Conservation (phyloP, 345 rosid species). For the Citrus maxima region DNA sequence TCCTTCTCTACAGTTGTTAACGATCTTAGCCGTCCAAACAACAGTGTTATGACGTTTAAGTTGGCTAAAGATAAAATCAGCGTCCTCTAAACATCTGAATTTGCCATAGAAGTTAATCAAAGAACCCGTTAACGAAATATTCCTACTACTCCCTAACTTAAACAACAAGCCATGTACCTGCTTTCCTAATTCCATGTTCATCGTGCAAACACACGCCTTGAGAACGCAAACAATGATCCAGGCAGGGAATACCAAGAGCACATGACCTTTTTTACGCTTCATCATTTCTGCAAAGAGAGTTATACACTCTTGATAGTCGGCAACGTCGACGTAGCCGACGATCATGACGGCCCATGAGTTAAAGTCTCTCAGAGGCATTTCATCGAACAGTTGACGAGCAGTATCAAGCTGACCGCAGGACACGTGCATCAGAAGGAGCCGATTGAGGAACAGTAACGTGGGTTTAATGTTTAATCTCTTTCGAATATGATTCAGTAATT, state of each 20-base stretch:
- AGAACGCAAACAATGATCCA: conserved; percentile 45
- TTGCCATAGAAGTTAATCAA: conserved; percentile 59
- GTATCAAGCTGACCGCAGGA: conserved; percentile 41
- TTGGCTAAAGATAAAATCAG: conserved; percentile 38
- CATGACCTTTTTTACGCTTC: not conserved
- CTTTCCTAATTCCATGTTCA: conserved; percentile 52
- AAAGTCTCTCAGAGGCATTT: conserved; percentile 50
- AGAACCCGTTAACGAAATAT: conserved; percentile 32
- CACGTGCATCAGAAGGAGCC: conserved; percentile 44
- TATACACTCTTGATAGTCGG: conserved; percentile 39
- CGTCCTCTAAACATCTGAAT: conserved; percentile 38
- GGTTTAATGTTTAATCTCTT: conserved; percentile 29
- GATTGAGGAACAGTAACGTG: conserved; percentile 33
- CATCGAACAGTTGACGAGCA: conserved; percentile 62
- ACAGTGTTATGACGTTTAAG: conserved; percentile 23
- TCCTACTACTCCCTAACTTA: conserved; percentile 40
- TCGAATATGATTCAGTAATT: conserved; percentile 40
- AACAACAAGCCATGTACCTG: conserved; percentile 64
- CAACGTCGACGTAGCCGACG: conserved; percentile 37
- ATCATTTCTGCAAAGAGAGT: conserved; percentile 41
- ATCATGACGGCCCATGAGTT: conserved; percentile 59
- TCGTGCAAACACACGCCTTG: conserved; percentile 45
- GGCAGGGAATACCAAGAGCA: conserved; percentile 27
- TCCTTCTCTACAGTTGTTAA: conserved; percentile 48
- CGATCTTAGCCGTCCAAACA: conserved; percentile 57